Base-by-base conservation (phyloP, 1,284 basidiomycete genomes). In the Limonomyces culmigenus region DNA sequence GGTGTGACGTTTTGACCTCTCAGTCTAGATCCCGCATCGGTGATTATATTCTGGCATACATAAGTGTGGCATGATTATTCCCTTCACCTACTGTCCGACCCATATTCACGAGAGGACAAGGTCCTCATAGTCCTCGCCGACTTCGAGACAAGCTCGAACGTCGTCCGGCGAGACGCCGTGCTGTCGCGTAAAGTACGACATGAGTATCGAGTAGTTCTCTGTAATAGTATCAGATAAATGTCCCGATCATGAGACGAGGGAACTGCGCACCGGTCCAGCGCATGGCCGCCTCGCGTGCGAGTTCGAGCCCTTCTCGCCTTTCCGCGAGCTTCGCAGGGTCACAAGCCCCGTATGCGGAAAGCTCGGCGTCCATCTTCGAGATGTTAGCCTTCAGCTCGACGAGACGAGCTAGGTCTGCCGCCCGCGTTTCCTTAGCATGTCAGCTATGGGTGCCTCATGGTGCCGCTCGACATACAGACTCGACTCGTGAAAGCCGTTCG, bases 251-350 rank as follows among this genome's bases (percentile, higher is more conserved):
- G n/a, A n/a, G n/a, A n/a, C n/a, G n/a, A n/a, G n/a, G n/a, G n/a
- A n/a, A 19, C n/a, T n/a, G 46, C 70, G 41, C 46, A 88, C 86
- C 86, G 32, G 87, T 91, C 84, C 86, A 89, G 8, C 85, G 70
- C 23, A 76, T 51, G 5, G 79, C 70, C 3, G 84, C 85, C 47
- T 87, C 81, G 41, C 76, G 80, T 4, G 80, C 83, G 3, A 88
- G 61, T 27, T 67, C 63, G 5, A 74, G 62, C 0, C 75, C 83
- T 30, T 74, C 58, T 39, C 65, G 71, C 52, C 74, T 80, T 47
- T 78, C 72, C 50, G 85, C 80, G 25, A 88, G 65, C 48, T 74
- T 79, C 34, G 62, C 65, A 0, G 87, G 86, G 53, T 91, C 84
- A 42, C 81, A 86, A 5, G 80, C 77, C 32, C 81, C 81, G 46